Evolutionary conservation across 140 eudicot species (phyloP).

Genomic region (Oenanthe javanica): DNA sequence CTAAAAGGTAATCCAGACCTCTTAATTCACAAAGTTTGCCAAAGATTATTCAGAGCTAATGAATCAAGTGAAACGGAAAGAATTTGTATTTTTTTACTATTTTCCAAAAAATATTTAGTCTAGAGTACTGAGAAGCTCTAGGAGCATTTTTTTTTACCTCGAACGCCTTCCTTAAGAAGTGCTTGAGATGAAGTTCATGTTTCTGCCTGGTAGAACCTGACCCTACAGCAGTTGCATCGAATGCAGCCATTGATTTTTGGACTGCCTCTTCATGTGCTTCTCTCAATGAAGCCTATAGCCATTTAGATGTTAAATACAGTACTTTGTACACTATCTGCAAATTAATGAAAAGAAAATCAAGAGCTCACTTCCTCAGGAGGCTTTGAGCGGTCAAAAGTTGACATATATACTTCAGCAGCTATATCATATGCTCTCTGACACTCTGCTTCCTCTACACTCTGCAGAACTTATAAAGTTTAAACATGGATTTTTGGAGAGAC

Average conservation of each 20-base stretch:
- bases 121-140: neutral
- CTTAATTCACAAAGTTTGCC: neutral
- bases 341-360: neutral
- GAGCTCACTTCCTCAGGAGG: constrained; percentile 93
- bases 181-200: constrained; percentile 76
- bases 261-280: constrained; percentile 97
- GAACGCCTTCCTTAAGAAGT: constrained; percentile 68
- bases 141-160: constrained; percentile 41
- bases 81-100: neutral
- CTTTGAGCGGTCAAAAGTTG: constrained; percentile 76
- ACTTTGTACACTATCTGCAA: constrained; percentile 1
- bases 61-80: neutral
- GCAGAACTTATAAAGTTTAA: constrained; percentile 9
- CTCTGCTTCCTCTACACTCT: constrained; percentile 99
- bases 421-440: constrained; percentile 89
- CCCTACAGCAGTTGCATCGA: constrained; percentile 82
- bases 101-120: neutral
- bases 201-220: constrained; percentile 77
- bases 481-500: neutral
- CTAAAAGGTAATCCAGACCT: neutral
- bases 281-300: constrained; percentile 68
- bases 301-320: constrained; percentile 2
- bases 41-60: neutral
- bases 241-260: constrained; percentile 60
- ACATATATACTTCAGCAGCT: constrained; percentile 78